Conservation (phyloP, 2,329 filamentous ascomycete genomes). For the Colletotrichum chrysophilum region DNA sequence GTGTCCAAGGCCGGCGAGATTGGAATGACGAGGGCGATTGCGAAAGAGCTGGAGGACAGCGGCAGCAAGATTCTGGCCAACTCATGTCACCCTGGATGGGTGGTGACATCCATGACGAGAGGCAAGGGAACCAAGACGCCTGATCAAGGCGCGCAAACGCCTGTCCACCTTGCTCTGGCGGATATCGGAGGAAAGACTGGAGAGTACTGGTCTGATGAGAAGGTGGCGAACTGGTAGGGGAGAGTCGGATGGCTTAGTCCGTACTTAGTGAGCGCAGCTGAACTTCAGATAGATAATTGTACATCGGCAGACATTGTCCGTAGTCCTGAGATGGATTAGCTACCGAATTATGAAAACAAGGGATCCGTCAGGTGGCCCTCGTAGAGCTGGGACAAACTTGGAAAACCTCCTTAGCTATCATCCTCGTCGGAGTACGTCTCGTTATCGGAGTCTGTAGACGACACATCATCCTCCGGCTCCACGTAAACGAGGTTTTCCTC, state of each 20-base stretch:
- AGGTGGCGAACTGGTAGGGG: constrained; percentile 35
- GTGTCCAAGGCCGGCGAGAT: constrained; percentile 50
- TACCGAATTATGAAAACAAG: background rate
- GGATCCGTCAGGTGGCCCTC: background rate
- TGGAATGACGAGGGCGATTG: constrained; percentile 43
- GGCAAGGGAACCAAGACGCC: constrained; percentile 42
- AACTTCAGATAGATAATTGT: rapidly evolving
- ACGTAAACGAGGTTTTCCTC: background rate
- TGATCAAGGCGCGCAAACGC: constrained; percentile 48
- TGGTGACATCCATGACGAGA: constrained; percentile 51
- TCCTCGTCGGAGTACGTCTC: background rate
- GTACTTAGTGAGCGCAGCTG: background rate
- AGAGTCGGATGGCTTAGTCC: background rate
- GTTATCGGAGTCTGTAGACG: background rate
- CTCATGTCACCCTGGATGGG: constrained; percentile 47
- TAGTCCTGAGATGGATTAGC: background rate
- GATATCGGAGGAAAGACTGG: constrained; percentile 40
- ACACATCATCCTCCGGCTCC: background rate
- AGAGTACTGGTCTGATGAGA: constrained; percentile 43
- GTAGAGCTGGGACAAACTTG: background rate
- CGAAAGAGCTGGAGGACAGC: constrained; percentile 33
- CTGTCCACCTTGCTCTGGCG: constrained; percentile 44
- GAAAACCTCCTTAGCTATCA: background rate
- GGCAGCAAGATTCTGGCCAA: constrained; percentile 35
- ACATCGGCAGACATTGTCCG: rapidly evolving